Evolutionary conservation across 352 stramenopile species (phyloP), one percentile per base, ranked within the genome.

Genomic region (Aphanomyces astaci): DNA sequence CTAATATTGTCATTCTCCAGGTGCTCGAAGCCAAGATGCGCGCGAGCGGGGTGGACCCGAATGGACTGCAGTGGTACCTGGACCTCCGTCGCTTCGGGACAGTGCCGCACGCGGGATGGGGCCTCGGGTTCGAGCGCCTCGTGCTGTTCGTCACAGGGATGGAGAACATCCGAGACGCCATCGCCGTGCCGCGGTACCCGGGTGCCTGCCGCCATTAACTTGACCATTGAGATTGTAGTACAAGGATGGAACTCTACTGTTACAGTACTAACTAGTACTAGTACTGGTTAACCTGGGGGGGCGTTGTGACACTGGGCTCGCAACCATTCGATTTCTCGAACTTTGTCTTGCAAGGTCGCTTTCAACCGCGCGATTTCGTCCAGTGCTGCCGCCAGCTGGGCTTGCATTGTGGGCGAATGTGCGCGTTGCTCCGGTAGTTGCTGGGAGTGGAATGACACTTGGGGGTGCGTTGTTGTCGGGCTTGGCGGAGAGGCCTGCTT

Each of bases 141-240:
- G 94, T 99, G 30, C 95, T 96, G 22, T 99, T 99, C 71, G 87
- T 97, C 11, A 98, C 92, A 30, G 95, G 96, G 22, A 96, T 99
- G 75, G 96, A 99, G 66, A 99, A 99, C 78, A 99, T 99, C 73
- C 88, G 97, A 45, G 97, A 99, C 70, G 95, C 97, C 2, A 99
- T 99, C 75, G 94, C 97, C 28, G 96, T 98, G 52, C 97, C 96
- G 36, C 84, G 96, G 39, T 98, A 95, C 76, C 95, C 95, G 22
- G 94, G 94, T n/a, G 94, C 94, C 77, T 97, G 96, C 31, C 82
- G 94, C 70, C 96, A 96, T 72, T 98, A 87, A 88, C 86, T 30
- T 25, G 7, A 33, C n/a, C 9, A 24, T 24, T 11, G 22, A 48
- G 60, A 9, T 59, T 57, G n/a, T 66, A 60, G 10, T 9, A 9